phyloP scores from a whole-genome alignment of 768 basidiomycete species.

The Mycena albidolilacea region DNA sequence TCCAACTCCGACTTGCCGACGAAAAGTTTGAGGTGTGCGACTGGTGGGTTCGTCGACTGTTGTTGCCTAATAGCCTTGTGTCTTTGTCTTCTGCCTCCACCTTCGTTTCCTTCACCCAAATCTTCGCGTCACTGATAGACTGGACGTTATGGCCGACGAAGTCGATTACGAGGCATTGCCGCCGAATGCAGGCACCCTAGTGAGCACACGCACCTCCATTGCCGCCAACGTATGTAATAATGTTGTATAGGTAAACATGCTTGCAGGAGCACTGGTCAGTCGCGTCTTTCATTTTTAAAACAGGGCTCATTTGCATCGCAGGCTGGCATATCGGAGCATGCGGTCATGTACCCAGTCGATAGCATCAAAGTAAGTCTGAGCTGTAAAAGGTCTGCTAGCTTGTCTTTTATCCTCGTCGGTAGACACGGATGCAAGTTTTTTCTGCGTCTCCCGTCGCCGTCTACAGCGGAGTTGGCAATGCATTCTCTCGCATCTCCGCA shows the following conservation, averaged over 20 bases:
- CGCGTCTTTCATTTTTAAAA: slow-evolving; percentile 30
- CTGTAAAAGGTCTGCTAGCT: neutral
- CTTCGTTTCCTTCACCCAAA: neutral
- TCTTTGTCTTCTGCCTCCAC: slow-evolving; percentile 4
- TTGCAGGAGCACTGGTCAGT: slow-evolving; percentile 95
- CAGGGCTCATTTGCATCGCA: slow-evolving; percentile 49
- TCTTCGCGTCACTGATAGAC: slow-evolving; percentile 15
- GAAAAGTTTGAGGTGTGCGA: neutral
- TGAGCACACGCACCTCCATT: slow-evolving; percentile 7
- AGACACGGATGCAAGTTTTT: slow-evolving; percentile 99
- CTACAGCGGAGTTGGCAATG: slow-evolving; percentile 92
- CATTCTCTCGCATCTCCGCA: slow-evolving; percentile 91
- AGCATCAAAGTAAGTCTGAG: slow-evolving; percentile 91
- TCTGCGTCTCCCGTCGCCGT: slow-evolving; percentile 87
- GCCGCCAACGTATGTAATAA: slow-evolving; percentile 15
- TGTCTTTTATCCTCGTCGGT: slow-evolving; percentile 25
- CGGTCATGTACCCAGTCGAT: slow-evolving; percentile 98
- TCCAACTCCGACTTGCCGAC: neutral
- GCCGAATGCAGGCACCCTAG: slow-evolving; percentile 37
- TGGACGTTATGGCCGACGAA: slow-evolving; percentile 36
- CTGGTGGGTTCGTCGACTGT: too few species aligned
- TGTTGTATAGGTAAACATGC: slow-evolving; percentile 87
- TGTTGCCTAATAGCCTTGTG: neutral
- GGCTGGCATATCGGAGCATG: slow-evolving; percentile 99
- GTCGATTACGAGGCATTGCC: slow-evolving; percentile 40